Conservation (phyloP, 2,329 filamentous ascomycete genomes). For the Alternaria novae-zelandiae region DNA sequence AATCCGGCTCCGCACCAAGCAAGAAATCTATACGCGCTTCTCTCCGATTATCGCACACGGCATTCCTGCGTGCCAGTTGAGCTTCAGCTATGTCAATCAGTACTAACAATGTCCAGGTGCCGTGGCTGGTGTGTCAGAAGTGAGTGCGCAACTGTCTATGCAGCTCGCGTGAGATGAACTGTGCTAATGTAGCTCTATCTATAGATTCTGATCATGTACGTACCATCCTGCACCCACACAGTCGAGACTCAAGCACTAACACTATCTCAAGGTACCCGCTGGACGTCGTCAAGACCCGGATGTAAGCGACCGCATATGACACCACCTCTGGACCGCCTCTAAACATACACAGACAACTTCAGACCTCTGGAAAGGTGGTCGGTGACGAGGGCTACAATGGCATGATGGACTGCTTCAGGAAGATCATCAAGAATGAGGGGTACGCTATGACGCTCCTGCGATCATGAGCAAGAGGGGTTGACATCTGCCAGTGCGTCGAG, state of each 20-base stretch:
- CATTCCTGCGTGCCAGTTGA: not conserved
- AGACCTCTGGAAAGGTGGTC: slow-evolving; percentile 69
- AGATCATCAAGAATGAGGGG: slow-evolving; percentile 97
- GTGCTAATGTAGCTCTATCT: slow-evolving; percentile 35
- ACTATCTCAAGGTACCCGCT: slow-evolving; percentile 82
- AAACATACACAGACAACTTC: slow-evolving; percentile 72
- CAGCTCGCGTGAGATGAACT: slow-evolving; percentile 13
- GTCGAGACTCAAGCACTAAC: slow-evolving; percentile 2
- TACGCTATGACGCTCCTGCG: slow-evolving; percentile 52
- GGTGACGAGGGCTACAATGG: slow-evolving; percentile 90
- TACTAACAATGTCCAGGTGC: slow-evolving; percentile 66
- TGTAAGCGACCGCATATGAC: slow-evolving; percentile 64
- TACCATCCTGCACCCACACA: not conserved
- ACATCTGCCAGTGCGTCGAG: slow-evolving; percentile 71
- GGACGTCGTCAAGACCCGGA: slow-evolving; percentile 97
- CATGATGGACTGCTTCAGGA: slow-evolving; percentile 97
- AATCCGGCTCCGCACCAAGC: slow-evolving; percentile 5
- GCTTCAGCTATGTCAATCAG: slow-evolving; percentile 15
- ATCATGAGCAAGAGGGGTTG: slow-evolving; percentile 8
- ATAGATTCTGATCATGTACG: slow-evolving; percentile 86
- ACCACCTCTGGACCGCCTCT: slow-evolving; percentile 14
- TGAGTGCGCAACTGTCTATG: slow-evolving; percentile 56
- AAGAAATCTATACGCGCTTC: not conserved
- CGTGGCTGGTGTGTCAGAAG: slow-evolving; percentile 97
- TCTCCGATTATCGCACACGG: not conserved